These are phyloP conservation scores for Chlorella vulgaris DNA, from an alignment of 139 green algal genomes.

Conservation along the genomic window DNA sequence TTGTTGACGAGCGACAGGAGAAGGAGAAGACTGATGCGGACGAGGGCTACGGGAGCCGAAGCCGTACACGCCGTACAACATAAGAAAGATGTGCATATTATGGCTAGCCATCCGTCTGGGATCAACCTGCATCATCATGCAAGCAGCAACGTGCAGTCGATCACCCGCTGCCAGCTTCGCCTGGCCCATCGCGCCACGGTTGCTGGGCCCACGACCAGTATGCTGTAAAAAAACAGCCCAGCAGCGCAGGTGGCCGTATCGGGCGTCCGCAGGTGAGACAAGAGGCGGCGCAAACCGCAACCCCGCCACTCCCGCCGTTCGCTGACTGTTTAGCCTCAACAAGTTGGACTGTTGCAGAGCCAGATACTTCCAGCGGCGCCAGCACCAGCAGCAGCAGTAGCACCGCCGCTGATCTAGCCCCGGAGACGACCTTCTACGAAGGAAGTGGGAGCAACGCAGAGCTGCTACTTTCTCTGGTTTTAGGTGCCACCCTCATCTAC, in stretches of 20 bases:
- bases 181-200: too few species aligned
- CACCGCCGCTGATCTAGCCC: not conserved
- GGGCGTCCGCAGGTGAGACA: too few species aligned
- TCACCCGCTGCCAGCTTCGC: too few species aligned
- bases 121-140: too few species aligned
- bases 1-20: not conserved
- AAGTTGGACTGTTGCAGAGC: constrained; percentile 17
- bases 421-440: constrained; percentile 61
- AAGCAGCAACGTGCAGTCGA: too few species aligned
- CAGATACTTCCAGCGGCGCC: not conserved
- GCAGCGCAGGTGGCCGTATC: too few species aligned
- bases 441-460: constrained; percentile 51
- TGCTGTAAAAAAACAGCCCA: too few species aligned
- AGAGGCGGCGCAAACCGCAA: too few species aligned
- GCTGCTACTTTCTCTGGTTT: constrained; percentile 54
- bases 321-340: not conserved
- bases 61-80: too few species aligned
- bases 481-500: constrained; percentile 64
- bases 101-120: too few species aligned
- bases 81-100: too few species aligned
- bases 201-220: too few species aligned
- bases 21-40: not conserved
- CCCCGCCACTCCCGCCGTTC: not conserved
- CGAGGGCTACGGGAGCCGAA: not conserved
- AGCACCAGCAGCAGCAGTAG: not conserved